Evolutionary conservation across 306 rosid genomes (phyloP).

Genomic region (Phaseolus lunatus): DNA sequence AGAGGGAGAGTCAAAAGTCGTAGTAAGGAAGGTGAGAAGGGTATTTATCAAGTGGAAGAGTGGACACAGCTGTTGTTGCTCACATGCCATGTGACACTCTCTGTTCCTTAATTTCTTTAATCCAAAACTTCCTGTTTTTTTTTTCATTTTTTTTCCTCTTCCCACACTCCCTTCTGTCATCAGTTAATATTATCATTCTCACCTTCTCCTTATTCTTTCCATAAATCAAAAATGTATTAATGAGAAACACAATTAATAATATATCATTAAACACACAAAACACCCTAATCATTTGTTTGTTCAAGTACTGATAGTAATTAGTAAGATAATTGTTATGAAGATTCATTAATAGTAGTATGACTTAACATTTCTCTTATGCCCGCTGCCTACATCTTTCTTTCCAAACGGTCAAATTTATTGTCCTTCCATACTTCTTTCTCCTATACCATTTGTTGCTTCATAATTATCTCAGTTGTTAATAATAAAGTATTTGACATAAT

Average conservation of each 20-base stretch:
- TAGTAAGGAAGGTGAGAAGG: constrained; percentile 66
- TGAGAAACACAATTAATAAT: neutral
- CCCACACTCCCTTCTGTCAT: neutral
- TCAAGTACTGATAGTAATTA: neutral
- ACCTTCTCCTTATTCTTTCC: neutral
- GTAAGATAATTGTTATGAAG: neutral
- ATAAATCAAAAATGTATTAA: neutral
- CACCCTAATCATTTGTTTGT: neutral
- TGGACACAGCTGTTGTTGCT: constrained; percentile 77
- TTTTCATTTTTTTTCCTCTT: neutral
- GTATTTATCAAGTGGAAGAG: constrained; percentile 75
- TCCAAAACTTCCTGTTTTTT: neutral
- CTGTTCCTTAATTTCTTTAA: constrained; percentile 6
- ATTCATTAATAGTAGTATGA: neutral
- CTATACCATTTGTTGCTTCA: too few relatives aligned
- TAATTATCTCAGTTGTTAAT: too few relatives aligned
- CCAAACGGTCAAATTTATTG: neutral
- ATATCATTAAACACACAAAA: neutral
- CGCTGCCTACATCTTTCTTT: neutral
- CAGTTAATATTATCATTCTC: neutral
- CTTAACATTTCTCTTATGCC: neutral
- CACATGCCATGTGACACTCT: constrained; percentile 81
- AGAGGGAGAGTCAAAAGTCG: constrained; percentile 68
- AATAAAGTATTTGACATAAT: too few relatives aligned
- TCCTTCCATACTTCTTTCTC: neutral